Percentiles rank a stretch among this genome's conserved stretches.
Conservation (phyloP, 768 basidiomycete species). For the Lepiota venenata region DNA sequence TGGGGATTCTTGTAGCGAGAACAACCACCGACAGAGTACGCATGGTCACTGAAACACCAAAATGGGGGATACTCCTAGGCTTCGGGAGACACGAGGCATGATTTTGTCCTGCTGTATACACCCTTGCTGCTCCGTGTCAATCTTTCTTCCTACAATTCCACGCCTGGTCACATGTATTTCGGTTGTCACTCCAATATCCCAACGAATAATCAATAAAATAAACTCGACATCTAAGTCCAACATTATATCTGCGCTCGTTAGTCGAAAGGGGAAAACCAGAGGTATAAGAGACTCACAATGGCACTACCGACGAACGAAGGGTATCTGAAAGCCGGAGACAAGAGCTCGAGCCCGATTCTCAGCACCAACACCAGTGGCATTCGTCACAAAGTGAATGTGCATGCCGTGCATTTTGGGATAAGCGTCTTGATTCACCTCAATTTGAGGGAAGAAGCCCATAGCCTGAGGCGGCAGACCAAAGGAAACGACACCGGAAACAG, state of each 20-base stretch:
- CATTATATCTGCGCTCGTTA: constrained; percentile 4
- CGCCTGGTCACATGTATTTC: too few relatives aligned
- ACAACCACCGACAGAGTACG: too few relatives aligned
- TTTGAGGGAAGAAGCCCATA: constrained; percentile 91
- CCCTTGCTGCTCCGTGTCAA: too few relatives aligned
- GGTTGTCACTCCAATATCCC: not conserved
- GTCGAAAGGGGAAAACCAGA: not conserved
- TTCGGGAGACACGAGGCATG: too few relatives aligned
- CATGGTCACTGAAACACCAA: too few relatives aligned
- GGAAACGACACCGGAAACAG: constrained; percentile 83
- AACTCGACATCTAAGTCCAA: not conserved
- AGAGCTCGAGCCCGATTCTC: constrained; percentile 86
- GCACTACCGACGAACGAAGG: constrained; percentile 56
- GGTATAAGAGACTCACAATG: constrained; percentile 15
- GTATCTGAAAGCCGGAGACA: constrained; percentile 89
- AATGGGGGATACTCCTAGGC: too few relatives aligned
- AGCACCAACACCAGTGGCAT: constrained; percentile 82
- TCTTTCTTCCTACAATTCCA: too few relatives aligned
- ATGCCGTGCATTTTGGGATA: constrained; percentile 88
- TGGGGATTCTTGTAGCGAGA: too few relatives aligned
- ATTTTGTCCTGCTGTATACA: too few relatives aligned
- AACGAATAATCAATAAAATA: constrained; percentile 7
- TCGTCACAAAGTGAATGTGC: constrained; percentile 93
- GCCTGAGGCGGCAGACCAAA: constrained; percentile 84
- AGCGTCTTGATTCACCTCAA: constrained; percentile 89